A percentile compares a stretch with the other conserved stretches of the same genome.
These are phyloP conservation scores for Fraxinus ornus DNA, from an alignment of 305 asterid genomes.

Conservation along the genomic window DNA sequence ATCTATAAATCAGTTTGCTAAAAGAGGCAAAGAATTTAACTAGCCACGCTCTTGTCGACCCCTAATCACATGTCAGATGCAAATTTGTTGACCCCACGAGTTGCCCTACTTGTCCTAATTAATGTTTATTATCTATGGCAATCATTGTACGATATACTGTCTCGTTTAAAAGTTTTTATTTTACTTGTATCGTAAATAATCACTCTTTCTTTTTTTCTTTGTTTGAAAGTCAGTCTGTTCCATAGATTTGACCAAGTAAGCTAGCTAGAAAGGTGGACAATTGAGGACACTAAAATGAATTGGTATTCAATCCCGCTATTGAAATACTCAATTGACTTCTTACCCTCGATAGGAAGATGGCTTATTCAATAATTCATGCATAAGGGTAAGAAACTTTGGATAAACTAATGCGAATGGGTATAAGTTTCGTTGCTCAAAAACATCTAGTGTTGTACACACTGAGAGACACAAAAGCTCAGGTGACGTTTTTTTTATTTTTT, in stretches of 20 bases:
- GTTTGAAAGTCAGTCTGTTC: background rate
- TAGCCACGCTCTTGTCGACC: conserved; percentile 53
- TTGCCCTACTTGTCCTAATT: conserved; percentile 1
- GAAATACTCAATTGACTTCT: background rate
- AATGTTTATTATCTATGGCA: background rate
- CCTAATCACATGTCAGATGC: conserved; percentile 42
- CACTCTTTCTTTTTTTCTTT: background rate
- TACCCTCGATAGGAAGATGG: background rate
- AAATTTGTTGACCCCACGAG: conserved; percentile 9
- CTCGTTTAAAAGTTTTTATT: background rate
- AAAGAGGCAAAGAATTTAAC: conserved; percentile 42
- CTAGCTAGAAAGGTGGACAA: background rate
- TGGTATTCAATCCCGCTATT: background rate
- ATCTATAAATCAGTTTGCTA: conserved; percentile 38
- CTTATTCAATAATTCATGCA: no score
- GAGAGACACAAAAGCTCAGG: background rate
- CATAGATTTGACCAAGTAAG: background rate
- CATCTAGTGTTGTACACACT: background rate
- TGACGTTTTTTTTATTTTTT: no score
- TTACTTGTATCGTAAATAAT: no score
- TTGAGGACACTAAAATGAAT: background rate
- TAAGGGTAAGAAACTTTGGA: conserved; percentile 7
- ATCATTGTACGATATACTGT: background rate
- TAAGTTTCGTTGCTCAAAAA: background rate
- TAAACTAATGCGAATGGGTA: conserved; percentile 1